A percentile compares a stretch with the other conserved stretches of the same genome.
Conservation (phyloP, 2,329 filamentous ascomycete genomes). For the Amauroascus verrucosus region DNA sequence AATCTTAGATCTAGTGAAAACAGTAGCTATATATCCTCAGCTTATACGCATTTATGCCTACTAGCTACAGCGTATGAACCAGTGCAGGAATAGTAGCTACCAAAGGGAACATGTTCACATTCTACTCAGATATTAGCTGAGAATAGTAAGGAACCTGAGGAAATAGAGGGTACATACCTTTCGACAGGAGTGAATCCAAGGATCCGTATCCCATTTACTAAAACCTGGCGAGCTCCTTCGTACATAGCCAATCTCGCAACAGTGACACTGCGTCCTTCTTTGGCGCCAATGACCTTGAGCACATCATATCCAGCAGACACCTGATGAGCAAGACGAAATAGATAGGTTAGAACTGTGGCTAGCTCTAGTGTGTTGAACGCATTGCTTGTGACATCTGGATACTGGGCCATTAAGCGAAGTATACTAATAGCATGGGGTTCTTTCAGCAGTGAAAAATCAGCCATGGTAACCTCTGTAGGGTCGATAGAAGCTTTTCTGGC, state of each 20-base stretch:
- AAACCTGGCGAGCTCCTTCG: slow-evolving; percentile 50
- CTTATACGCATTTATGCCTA: too few relatives aligned
- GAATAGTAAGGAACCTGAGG: too few relatives aligned
- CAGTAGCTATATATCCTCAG: too few relatives aligned
- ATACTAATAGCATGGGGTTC: slow-evolving; percentile 54
- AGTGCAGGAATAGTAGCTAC: too few relatives aligned
- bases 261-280: slow-evolving; percentile 47
- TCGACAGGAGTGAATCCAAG: slow-evolving; percentile 56
- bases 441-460: slow-evolving; percentile 51
- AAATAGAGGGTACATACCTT: slow-evolving; percentile 33
- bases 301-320: slow-evolving; percentile 54
- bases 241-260: slow-evolving; percentile 54
- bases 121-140: too few relatives aligned
- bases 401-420: slow-evolving; percentile 51
- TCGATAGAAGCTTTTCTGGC: slow-evolving; percentile 45
- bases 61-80: too few relatives aligned
- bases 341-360: slow-evolving; percentile 54
- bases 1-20: too few relatives aligned
- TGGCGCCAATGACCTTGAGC: slow-evolving; percentile 51
- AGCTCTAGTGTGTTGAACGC: slow-evolving; percentile 58
- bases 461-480: slow-evolving; percentile 40
- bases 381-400: slow-evolving; percentile 54
- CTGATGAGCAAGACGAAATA: slow-evolving; percentile 57
- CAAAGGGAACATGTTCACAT: too few relatives aligned
- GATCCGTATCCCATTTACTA: slow-evolving; percentile 56